Percentiles rank a stretch among this genome's conserved stretches.
Evolutionary conservation across 495 filamentous ascomycete genomes (phyloP).

Genomic region (Penicillium crystallinum): DNA sequence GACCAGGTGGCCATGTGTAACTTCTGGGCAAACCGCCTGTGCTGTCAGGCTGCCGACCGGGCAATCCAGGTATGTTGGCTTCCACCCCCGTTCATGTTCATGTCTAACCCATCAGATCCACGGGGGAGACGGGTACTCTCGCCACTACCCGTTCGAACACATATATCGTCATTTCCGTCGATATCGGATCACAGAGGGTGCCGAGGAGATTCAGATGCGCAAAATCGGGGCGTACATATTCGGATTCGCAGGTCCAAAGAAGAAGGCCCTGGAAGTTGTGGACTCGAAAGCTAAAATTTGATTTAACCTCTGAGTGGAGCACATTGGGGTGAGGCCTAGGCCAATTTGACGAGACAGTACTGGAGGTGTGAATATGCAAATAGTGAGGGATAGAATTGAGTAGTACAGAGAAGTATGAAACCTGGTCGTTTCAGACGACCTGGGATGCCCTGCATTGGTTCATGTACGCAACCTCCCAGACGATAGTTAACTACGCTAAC

Average conservation of each 20-base stretch:
- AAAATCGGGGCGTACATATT: conserved; percentile 45
- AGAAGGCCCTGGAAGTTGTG: conserved; percentile 7
- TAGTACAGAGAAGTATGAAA: neutral
- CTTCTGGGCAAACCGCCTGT: conserved; percentile 57
- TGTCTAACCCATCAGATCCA: conserved; percentile 32
- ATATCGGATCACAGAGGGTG: conserved; percentile 48
- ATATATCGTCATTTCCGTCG: conserved; percentile 49
- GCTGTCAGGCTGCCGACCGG: conserved; percentile 53
- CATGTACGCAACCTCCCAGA: neutral
- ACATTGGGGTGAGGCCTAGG: neutral
- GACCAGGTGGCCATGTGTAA: conserved; percentile 60
- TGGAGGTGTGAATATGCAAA: too few relatives aligned
- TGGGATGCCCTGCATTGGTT: neutral
- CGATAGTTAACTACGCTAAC: too few relatives aligned
- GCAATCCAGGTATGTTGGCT: conserved; percentile 47
- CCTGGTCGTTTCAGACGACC: neutral
- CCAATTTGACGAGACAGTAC: neutral
- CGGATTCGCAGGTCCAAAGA: conserved; percentile 31
- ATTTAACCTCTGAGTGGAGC: neutral
- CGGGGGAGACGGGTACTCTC: conserved; percentile 46
- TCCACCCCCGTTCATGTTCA: neutral
- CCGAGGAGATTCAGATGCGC: conserved; percentile 47
- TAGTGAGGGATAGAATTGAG: neutral
- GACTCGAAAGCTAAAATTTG: conserved; percentile 15
- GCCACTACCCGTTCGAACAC: conserved; percentile 47